These are phyloP conservation scores for Coemansia sp. DNA, from an alignment of 192 early-diverging fungal species.

Conservation along the genomic window DNA sequence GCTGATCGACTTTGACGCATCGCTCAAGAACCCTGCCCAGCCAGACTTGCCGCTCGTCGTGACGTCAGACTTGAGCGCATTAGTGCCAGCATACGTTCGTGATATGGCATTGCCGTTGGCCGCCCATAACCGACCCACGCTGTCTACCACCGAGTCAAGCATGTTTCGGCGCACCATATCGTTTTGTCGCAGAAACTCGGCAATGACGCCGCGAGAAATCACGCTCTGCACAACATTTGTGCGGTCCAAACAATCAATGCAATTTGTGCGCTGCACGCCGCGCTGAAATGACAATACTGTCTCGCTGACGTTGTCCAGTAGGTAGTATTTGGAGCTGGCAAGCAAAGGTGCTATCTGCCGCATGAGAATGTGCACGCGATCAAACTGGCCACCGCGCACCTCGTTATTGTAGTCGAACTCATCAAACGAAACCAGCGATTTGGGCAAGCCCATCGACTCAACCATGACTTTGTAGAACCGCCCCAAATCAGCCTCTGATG, in stretches of 20 bases:
- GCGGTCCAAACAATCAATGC: constrained; percentile 82
- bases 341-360: constrained; percentile 55
- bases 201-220: constrained; percentile 58
- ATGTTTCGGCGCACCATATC: constrained; percentile 5
- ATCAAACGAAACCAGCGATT: constrained; percentile 60
- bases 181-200: constrained; percentile 48
- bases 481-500: constrained; percentile 65
- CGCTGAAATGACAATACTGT: constrained; percentile 65
- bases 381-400: constrained; percentile 77
- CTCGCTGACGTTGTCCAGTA: constrained; percentile 62
- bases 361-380: constrained; percentile 64
- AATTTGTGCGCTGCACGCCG: constrained; percentile 90
- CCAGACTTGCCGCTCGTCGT: constrained; percentile 84
- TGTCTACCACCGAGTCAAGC: constrained; percentile 32
- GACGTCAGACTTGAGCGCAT: constrained; percentile 87
- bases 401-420: constrained; percentile 84
- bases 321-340: constrained; percentile 67
- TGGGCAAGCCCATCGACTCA: constrained; percentile 43
- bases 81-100: constrained; percentile 94
- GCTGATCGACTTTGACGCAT: constrained; percentile 90
- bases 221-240: constrained; percentile 92
- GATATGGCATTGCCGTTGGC: constrained; percentile 92
- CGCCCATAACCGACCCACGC: constrained; percentile 70
- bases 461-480: constrained; percentile 65
- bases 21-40: constrained; percentile 74